These are phyloP conservation scores for Paramecium sexaurelia DNA, from an alignment of 73 alveolate genomes.

Conservation along the genomic window DNA sequence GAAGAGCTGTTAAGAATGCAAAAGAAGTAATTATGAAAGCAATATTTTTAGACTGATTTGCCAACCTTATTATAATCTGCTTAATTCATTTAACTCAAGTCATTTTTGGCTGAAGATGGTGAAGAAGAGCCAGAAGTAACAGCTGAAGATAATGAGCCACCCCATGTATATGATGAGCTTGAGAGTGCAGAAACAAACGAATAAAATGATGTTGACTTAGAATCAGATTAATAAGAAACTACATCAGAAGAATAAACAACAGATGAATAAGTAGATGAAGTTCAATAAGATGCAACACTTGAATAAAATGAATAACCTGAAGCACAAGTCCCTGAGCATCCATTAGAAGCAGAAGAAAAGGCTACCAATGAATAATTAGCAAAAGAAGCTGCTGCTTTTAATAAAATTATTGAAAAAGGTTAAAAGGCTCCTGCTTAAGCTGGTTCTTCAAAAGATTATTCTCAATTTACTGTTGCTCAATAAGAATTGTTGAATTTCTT, in stretches of 20 bases:
- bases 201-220: not conserved
- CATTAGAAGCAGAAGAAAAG: slow-evolving; percentile 14
- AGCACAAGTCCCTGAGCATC: not conserved
- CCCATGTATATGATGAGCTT: not conserved
- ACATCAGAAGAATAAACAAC: not conserved
- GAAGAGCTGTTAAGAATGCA: slow-evolving; percentile 25
- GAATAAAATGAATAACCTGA: not conserved
- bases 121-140: slow-evolving; percentile 33
- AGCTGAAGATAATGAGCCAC: not conserved
- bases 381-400: slow-evolving; percentile 28
- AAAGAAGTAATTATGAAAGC: not conserved
- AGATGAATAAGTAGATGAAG: not conserved
- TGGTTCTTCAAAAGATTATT: not conserved
- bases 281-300: not conserved
- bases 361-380: not conserved
- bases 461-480: slow-evolving; percentile 3
- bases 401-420: slow-evolving; percentile 21
- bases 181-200: not conserved
- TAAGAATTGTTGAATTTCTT: slow-evolving; percentile 18
- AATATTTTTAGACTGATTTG: slow-evolving; percentile 12
- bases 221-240: not conserved
- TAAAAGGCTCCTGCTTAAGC: not conserved
- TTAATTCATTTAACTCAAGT: slow-evolving; percentile 17
- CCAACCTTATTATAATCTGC: slow-evolving; percentile 18
- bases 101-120: slow-evolving; percentile 11